These are phyloP conservation scores for Phycomyces nitens DNA, from an alignment of 192 early-diverging fungal genomes.

Conservation along the genomic window DNA sequence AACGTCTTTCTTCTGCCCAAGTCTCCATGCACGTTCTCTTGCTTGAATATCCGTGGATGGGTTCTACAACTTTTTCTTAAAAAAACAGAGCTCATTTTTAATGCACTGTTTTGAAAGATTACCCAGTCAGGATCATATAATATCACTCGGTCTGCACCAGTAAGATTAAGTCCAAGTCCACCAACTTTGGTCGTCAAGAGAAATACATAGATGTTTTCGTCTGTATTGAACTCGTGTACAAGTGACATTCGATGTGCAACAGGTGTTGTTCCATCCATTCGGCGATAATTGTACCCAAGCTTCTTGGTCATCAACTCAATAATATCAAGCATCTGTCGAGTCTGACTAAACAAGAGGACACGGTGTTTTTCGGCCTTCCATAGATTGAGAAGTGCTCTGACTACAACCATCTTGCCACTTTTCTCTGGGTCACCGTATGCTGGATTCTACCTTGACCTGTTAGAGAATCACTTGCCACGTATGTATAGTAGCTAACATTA, in stretches of 20 bases:
- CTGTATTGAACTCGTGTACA: constrained; percentile 82
- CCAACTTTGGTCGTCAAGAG: constrained; percentile 97
- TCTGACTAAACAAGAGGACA: constrained; percentile 92
- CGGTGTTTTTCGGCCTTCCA: constrained; percentile 85
- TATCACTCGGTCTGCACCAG: constrained; percentile 89
- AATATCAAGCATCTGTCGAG: constrained; percentile 93
- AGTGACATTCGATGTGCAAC: constrained; percentile 79
- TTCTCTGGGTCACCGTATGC: constrained; percentile 60
- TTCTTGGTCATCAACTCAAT: constrained; percentile 70
- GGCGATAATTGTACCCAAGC: constrained; percentile 61
- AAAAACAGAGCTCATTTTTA: too few species aligned
- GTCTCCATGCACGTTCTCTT: constrained; percentile 90
- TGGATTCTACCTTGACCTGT: constrained; percentile 25
- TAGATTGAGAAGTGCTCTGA: constrained; percentile 75
- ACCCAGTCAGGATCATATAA: constrained; percentile 97
- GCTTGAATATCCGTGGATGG: constrained; percentile 95
- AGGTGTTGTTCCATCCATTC: constrained; percentile 96
- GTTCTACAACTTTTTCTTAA: too few species aligned
- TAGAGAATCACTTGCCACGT: neutral
- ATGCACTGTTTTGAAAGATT: too few species aligned
- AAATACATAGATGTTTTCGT: constrained; percentile 75
- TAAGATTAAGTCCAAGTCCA: constrained; percentile 93
- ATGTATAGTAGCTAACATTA: neutral
- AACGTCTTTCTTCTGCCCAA: constrained; percentile 86
- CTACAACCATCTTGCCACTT: constrained; percentile 91